Evolutionary conservation across 257 asterid species (phyloP).

Genomic region (Jacaranda copaia): DNA sequence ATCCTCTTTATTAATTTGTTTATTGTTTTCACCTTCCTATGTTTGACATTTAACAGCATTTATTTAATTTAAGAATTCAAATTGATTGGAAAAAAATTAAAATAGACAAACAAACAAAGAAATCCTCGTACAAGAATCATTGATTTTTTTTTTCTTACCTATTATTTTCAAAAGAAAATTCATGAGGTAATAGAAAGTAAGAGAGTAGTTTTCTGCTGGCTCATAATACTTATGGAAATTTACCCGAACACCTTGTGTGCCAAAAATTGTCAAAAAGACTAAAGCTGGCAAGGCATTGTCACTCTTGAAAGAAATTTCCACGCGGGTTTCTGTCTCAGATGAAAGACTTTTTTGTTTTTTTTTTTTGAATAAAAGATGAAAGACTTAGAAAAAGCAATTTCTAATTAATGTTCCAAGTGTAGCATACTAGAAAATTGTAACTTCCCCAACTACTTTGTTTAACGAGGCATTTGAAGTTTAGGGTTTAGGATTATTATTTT

Average conservation of each 20-base stretch:
- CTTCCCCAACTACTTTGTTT: constrained; percentile 16
- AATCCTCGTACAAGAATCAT: too few relatives aligned
- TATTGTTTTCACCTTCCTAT: too few relatives aligned
- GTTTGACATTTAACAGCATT: neutral
- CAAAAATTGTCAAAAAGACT: constrained; percentile 24
- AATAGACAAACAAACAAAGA: neutral
- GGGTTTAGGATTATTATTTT: too few relatives aligned
- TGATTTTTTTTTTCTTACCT: too few relatives aligned
- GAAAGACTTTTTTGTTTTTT: too few relatives aligned
- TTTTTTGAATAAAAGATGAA: too few relatives aligned
- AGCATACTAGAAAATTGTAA: constrained; percentile 32
- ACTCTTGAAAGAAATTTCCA: constrained; percentile 22
- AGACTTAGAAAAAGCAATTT: constrained; percentile 25
- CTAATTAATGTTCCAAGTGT: constrained; percentile 25
- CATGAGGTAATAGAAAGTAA: neutral
- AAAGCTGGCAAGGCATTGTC: constrained; percentile 23
- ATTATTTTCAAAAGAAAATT: too few relatives aligned
- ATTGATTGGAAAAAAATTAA: too few relatives aligned
- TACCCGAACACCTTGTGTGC: neutral
- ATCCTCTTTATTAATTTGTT: too few relatives aligned
- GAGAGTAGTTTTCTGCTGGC: neutral
- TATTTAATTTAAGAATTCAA: too few relatives aligned
- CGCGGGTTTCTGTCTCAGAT: constrained; percentile 3
- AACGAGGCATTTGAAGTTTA: neutral
- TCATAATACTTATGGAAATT: neutral